Conservation (phyloP, 257 asterid species). For the Verbena officinalis region DNA sequence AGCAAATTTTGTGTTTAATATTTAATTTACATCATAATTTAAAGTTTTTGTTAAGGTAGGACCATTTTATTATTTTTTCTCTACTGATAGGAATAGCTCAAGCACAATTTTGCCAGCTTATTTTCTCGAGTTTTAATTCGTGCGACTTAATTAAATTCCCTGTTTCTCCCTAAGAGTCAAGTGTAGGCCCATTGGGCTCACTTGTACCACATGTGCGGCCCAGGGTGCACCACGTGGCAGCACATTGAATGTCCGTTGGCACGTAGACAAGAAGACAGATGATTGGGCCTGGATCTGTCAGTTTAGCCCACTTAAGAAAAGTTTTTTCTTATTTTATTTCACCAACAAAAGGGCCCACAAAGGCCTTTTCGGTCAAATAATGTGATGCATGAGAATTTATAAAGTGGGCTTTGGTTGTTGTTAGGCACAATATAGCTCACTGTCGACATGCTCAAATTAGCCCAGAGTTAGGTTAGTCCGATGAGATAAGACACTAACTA, state of each 20-base stretch:
- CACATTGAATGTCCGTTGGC: constrained; percentile 35
- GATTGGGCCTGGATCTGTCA: constrained; percentile 36
- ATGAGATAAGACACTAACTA: no score
- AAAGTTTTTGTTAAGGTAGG: no score
- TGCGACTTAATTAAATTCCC: not conserved
- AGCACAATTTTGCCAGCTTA: no score
- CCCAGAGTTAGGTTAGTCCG: no score
- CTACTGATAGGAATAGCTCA: no score
- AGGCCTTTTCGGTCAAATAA: not conserved
- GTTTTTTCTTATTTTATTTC: constrained; percentile 18
- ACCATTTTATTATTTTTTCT: no score
- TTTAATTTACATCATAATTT: no score
- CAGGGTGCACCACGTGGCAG: constrained; percentile 37
- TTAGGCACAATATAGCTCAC: constrained; percentile 1
- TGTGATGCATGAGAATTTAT: not conserved
- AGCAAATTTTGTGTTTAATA: no score
- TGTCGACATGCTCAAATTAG: no score
- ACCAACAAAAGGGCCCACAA: constrained; percentile 6
- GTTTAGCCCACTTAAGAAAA: constrained; percentile 32
- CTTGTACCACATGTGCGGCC: constrained; percentile 34
- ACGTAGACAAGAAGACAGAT: constrained; percentile 38
- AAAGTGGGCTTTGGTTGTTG: constrained; percentile 18
- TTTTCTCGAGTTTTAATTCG: no score
- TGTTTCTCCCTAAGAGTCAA: constrained; percentile 20
- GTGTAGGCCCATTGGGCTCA: constrained; percentile 42